Percentiles rank a stretch among this genome's conserved stretches.
These are phyloP conservation scores for Verticillium nonalfalfae DNA, from an alignment of 2,329 filamentous ascomycete species.

Conservation along the genomic window DNA sequence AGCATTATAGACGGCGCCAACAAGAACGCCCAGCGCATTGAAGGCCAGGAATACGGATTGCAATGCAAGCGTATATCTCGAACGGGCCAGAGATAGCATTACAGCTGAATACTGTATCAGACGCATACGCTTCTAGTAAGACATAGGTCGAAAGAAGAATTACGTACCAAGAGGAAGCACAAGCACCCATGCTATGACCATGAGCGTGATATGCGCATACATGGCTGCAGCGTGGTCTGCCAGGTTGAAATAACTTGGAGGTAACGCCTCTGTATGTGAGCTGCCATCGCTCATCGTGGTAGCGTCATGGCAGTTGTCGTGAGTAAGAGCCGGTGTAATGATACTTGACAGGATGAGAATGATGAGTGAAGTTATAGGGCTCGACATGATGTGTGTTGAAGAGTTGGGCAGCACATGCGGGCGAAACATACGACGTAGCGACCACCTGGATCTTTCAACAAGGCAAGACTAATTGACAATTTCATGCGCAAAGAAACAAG, in stretches of 20 bases:
- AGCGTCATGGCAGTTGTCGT: conserved; percentile 10
- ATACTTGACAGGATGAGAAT: neutral
- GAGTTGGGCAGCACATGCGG: no score
- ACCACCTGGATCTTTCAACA: neutral
- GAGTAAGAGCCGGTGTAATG: conserved; percentile 5
- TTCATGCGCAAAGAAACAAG: neutral
- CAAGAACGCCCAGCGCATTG: conserved; percentile 58
- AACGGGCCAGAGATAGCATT: conserved; percentile 79
- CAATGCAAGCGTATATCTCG: conserved; percentile 61
- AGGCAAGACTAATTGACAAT: neutral
- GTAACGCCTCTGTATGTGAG: conserved; percentile 10
- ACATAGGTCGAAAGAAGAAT: no score
- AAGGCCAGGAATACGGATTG: conserved; percentile 63
- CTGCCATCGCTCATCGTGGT: conserved; percentile 7
- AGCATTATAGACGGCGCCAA: conserved; percentile 68
- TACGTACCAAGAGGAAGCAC: conserved; percentile 64
- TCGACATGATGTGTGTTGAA: neutral
- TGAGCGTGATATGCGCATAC: conserved; percentile 63
- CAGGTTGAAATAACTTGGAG: conserved; percentile 54
- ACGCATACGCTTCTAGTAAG: no score
- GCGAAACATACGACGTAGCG: no score
- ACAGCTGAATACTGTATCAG: conserved; percentile 48
- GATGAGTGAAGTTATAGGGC: neutral
- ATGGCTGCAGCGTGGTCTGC: conserved; percentile 49
- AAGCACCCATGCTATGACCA: conserved; percentile 67